Evolutionary conservation across 2,329 filamentous ascomycete species (phyloP).

Genomic region (Diaporthe batatas): DNA sequence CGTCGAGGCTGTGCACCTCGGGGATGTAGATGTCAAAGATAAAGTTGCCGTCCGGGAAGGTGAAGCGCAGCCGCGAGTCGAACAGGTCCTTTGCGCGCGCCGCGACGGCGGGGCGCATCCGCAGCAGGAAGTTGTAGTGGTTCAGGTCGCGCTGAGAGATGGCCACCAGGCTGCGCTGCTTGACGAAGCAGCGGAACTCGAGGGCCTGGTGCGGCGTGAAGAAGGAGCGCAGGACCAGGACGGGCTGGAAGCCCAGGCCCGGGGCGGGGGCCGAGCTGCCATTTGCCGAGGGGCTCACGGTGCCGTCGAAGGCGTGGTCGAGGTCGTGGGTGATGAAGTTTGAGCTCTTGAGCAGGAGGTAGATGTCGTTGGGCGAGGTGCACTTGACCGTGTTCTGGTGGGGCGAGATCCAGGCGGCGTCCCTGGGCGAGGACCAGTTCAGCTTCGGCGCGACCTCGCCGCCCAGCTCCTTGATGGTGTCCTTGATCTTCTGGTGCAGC

Average conservation of each 20-base stretch:
- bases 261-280: slow-evolving; percentile 45
- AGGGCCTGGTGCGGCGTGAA: slow-evolving; percentile 90
- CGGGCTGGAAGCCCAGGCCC: slow-evolving; percentile 71
- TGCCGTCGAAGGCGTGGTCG: slow-evolving; percentile 90
- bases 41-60: slow-evolving; percentile 87
- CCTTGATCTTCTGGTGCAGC: slow-evolving; percentile 81
- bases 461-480: slow-evolving; percentile 83
- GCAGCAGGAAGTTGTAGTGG: slow-evolving; percentile 84
- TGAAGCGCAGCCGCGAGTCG: slow-evolving; percentile 76
- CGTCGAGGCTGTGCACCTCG: slow-evolving; percentile 58
- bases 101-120: slow-evolving; percentile 74
- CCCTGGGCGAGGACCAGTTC: slow-evolving; percentile 97
- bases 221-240: slow-evolving; percentile 89
- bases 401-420: slow-evolving; percentile 91
- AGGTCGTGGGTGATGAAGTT: slow-evolving; percentile 96
- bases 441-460: slow-evolving; percentile 92
- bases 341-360: slow-evolving; percentile 92
- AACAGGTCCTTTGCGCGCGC: slow-evolving; percentile 84
- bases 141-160: slow-evolving; percentile 92
- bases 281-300: slow-evolving; percentile 58
- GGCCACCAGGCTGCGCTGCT: slow-evolving; percentile 81
- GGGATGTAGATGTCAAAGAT: slow-evolving; percentile 95
- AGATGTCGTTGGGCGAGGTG: slow-evolving; percentile 88
- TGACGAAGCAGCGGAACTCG: slow-evolving; percentile 96
- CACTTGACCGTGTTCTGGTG: slow-evolving; percentile 93